These are phyloP conservation scores for Heritiera littoralis DNA, from an alignment of 345 rosid genomes.

Conservation along the genomic window DNA sequence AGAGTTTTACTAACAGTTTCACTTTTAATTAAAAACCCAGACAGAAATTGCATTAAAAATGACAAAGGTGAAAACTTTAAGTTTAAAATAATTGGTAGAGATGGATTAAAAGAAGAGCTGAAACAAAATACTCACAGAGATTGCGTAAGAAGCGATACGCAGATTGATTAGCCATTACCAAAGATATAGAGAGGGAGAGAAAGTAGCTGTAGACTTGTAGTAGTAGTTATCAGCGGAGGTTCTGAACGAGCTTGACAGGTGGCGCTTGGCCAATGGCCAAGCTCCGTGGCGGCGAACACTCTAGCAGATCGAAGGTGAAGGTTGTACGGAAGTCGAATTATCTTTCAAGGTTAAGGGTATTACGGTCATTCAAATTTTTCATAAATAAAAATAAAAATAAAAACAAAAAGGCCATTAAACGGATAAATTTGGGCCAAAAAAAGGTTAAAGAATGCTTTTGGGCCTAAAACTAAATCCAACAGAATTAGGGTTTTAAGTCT, in stretches of 20 bases:
- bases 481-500: not conserved
- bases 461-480: not conserved
- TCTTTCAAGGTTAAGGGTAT: not conserved
- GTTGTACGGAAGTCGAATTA: not conserved
- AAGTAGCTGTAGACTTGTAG: not conserved
- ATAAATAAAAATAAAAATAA: too few relatives aligned
- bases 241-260: conserved; percentile 1
- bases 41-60: not conserved
- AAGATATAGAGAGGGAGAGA: not conserved
- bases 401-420: too few relatives aligned
- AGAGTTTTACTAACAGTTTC: not conserved
- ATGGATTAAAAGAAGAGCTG: not conserved
- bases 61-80: not conserved
- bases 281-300: not conserved
- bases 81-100: not conserved
- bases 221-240: not conserved
- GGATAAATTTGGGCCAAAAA: too few relatives aligned
- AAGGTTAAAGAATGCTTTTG: not conserved
- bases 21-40: not conserved
- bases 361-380: not conserved
- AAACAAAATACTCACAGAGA: conserved; percentile 4
- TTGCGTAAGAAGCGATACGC: not conserved
- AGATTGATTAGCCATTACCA: conserved; percentile 6
- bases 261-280: not conserved
- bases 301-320: not conserved